Conservation (phyloP, 2,329 filamentous ascomycete genomes). For the Rhynchosporium agropyri region DNA sequence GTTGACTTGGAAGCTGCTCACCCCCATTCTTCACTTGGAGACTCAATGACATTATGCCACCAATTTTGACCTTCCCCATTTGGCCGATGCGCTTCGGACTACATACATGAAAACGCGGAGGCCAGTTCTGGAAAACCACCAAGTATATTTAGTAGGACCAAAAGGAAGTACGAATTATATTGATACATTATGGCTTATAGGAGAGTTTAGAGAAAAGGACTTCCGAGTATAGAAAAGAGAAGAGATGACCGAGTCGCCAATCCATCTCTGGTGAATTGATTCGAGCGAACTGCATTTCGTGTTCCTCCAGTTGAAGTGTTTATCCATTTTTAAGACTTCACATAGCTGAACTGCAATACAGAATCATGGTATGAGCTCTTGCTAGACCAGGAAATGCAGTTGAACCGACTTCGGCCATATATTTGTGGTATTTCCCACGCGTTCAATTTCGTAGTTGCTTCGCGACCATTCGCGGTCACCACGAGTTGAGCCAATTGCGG, state of each 20-base stretch:
- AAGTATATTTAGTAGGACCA: not conserved
- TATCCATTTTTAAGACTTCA: too few relatives aligned
- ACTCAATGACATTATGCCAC: constrained; percentile 3
- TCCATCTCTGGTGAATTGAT: too few relatives aligned
- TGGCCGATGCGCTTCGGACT: not conserved
- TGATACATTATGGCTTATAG: too few relatives aligned
- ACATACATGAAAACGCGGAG: not conserved
- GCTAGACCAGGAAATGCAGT: too few relatives aligned
- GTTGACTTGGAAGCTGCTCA: not conserved
- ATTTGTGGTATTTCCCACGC: not conserved
- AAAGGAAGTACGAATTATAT: not conserved
- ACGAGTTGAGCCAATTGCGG: constrained; percentile 3
- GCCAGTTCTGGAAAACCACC: not conserved
- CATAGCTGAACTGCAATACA: too few relatives aligned
- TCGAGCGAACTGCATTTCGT: too few relatives aligned
- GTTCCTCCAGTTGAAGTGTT: too few relatives aligned
- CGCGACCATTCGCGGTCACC: not conserved
- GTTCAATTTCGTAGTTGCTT: constrained; percentile 5
- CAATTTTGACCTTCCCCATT: constrained; percentile 1
- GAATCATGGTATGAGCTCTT: too few relatives aligned
- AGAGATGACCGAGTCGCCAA: too few relatives aligned
- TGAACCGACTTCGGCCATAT: too few relatives aligned
- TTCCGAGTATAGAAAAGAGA: too few relatives aligned
- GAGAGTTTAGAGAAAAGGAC: too few relatives aligned
- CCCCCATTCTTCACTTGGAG: constrained; percentile 16